These are phyloP conservation scores for Glomus cerebriforme DNA, from an alignment of 192 early-diverging fungal genomes.

Conservation along the genomic window DNA sequence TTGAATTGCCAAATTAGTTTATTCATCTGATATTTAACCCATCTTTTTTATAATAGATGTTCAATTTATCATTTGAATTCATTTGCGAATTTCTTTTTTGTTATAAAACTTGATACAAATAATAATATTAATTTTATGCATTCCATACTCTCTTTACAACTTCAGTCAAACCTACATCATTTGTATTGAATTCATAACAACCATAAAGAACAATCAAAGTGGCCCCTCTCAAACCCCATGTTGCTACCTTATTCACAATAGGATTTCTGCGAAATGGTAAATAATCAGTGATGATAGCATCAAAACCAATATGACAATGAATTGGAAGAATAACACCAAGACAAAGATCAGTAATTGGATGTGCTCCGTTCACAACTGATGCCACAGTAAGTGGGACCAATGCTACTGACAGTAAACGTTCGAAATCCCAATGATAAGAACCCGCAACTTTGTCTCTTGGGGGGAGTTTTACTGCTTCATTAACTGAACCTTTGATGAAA, in stretches of 20 bases:
- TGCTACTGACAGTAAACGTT: constrained; percentile 80
- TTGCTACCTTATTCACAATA: constrained; percentile 59
- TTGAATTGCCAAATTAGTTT: too few relatives aligned
- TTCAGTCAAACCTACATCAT: constrained; percentile 92
- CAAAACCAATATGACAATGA: constrained; percentile 88
- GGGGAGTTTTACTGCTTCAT: constrained; percentile 22
- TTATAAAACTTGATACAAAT: not conserved
- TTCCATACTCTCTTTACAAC: constrained; percentile 83
- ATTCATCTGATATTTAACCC: too few relatives aligned
- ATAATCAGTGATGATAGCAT: constrained; percentile 80
- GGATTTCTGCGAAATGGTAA: constrained; percentile 69
- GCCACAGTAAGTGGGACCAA: constrained; percentile 76
- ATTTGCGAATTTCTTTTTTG: too few relatives aligned
- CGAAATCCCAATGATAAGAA: constrained; percentile 95
- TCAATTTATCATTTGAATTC: too few relatives aligned
- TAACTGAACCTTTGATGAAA: constrained; percentile 24
- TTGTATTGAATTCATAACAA: constrained; percentile 93
- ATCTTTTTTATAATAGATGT: too few relatives aligned
- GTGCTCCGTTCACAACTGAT: constrained; percentile 78
- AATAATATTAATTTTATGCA: constrained; percentile 58
- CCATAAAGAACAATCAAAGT: constrained; percentile 81
- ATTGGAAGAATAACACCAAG: constrained; percentile 89
- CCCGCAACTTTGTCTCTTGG: constrained; percentile 68
- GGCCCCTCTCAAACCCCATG: constrained; percentile 64
- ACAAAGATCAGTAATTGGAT: constrained; percentile 85